Evolutionary conservation across 2,329 filamentous ascomycete species (phyloP), one percentile per base, ranked within the genome.

Genomic region (Cladosporium cucumerinum): DNA sequence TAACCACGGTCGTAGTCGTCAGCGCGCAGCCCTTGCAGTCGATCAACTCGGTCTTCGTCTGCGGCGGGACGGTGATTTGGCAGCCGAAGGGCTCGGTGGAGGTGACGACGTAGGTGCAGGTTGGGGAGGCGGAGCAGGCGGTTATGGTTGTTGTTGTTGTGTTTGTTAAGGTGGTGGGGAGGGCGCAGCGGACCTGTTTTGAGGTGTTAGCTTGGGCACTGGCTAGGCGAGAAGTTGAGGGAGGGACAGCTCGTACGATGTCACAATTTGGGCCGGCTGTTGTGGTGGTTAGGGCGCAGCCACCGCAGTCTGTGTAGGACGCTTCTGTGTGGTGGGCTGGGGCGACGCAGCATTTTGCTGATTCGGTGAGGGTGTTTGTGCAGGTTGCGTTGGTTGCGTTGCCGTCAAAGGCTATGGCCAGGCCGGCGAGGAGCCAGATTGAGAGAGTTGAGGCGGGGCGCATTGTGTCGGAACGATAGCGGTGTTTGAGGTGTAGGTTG

Each of bases 291-390:
- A 64, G 26, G 2, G 46, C n/a, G 46, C 66, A 67, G 61, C 64
- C 61, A 2, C 30, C 28, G 39, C 66, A 67, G 57, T 66, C 48
- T 39, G 54, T 48, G 48, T 64, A 64, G 7, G 61, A 43, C 12
- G 61, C 65, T 34, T 34, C 36, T 5, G 61, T 66, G 30, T 58
- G 26, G 21, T 52, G 34, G 26, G 52, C 36, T 14, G 54, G 26
- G 11, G 57, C 36, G 6, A 43, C 34, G 32, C 66, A 66, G 61
- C 66, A 67, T 16, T 26, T n/a, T 36, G 39, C 18, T 10, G 26
- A 16, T 30, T 59, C 18, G 8, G 52, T n/a, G 25, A 61, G 28
- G n/a, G 57, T 52, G 11, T 61, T 60, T 8, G 54, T 57, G 32
- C 61, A 60, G 32, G 48, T 28, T 36, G 39, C 39, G 49, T 16